Evolutionary conservation across 768 basidiomycete species (phyloP).

Genomic region (Mycena rebaudengoi): DNA sequence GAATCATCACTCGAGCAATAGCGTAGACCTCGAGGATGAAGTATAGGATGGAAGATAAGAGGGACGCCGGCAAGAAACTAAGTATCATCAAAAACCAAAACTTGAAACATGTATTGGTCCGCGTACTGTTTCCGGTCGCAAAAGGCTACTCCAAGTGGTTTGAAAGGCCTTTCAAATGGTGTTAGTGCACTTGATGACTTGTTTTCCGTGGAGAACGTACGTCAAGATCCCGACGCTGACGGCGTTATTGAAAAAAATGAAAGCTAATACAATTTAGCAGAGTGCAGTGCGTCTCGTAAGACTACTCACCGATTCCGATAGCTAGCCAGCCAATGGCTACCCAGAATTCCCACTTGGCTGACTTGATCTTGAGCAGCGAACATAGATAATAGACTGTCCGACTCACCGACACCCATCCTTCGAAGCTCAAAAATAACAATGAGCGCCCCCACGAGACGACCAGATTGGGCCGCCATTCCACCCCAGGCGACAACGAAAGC

Average conservation of each 20-base stretch:
- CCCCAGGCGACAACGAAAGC: slow-evolving; percentile 57
- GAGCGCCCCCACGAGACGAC: slow-evolving; percentile 48
- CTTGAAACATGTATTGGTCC: too few relatives aligned
- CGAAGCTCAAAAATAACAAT: slow-evolving; percentile 46
- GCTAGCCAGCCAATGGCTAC: slow-evolving; percentile 40
- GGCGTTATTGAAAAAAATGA: slow-evolving; percentile 51
- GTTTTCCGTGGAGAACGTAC: slow-evolving; percentile 30
- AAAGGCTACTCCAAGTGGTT: slow-evolving; percentile 31
- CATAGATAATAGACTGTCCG: neutral
- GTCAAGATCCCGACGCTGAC: slow-evolving; percentile 43
- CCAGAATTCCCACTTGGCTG: slow-evolving; percentile 40
- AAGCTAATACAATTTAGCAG: slow-evolving; percentile 33
- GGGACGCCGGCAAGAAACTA: slow-evolving; percentile 50
- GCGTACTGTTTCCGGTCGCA: slow-evolving; percentile 44
- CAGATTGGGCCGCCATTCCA: slow-evolving; percentile 48
- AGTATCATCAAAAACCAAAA: neutral
- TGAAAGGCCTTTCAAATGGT: slow-evolving; percentile 26
- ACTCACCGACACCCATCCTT: slow-evolving; percentile 33
- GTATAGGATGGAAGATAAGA: slow-evolving; percentile 44
- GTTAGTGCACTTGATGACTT: neutral
- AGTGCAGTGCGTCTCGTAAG: too few relatives aligned
- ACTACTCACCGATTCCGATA: slow-evolving; percentile 43
- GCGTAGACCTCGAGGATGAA: slow-evolving; percentile 49
- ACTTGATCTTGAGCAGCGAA: neutral
- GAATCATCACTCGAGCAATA: slow-evolving; percentile 39